These are phyloP conservation scores for Paracamarosporium sp. DNA, from an alignment of 2,329 filamentous ascomycete genomes.

Conservation along the genomic window DNA sequence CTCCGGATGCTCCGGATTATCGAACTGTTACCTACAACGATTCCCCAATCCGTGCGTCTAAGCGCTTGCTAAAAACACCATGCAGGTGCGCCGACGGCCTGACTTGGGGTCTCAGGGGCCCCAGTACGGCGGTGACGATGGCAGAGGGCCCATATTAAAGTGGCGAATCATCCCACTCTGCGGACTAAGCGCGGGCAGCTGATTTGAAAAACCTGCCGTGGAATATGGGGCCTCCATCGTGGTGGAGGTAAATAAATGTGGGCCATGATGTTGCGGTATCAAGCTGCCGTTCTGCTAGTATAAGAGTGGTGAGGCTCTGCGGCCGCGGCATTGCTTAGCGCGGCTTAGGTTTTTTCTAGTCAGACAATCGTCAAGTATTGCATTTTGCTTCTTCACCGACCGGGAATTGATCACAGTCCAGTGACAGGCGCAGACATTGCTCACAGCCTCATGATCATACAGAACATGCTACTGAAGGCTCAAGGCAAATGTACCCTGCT, in stretches of 20 bases:
- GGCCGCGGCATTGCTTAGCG: conserved; percentile 2
- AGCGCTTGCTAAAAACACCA: neutral
- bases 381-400: neutral
- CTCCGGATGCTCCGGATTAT: conserved; percentile 2
- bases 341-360: neutral
- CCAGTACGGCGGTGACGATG: neutral
- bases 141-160: neutral
- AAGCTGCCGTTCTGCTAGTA: neutral
- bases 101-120: neutral
- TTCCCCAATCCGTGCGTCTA: neutral
- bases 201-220: conserved; percentile 1
- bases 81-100: conserved; percentile 5
- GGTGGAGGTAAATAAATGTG: neutral
- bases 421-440: neutral
- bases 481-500: too few relatives aligned
- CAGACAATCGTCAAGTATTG: neutral
- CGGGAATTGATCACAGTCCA: neutral
- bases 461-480: too few relatives aligned
- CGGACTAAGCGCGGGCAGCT: neutral
- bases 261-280: neutral
- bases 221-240: neutral
- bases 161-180: neutral
- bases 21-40: neutral
- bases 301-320: conserved; percentile 1
- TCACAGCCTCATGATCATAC: neutral